Conservation (phyloP, 139 green algal species). For the Micromonas commoda region DNA sequence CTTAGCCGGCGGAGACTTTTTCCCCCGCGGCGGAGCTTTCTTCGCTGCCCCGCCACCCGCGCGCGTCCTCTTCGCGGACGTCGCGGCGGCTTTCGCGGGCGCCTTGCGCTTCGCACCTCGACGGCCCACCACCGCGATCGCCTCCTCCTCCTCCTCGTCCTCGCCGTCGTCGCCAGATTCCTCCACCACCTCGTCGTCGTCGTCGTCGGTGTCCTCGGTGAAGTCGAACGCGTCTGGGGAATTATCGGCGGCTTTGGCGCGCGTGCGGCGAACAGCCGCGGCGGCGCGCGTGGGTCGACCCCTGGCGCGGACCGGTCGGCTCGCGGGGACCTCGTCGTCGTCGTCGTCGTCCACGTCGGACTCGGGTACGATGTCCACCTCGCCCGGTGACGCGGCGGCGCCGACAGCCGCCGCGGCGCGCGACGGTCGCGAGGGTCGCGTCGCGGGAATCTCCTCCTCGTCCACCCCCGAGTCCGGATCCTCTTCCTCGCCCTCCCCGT, state of each 20-base stretch:
- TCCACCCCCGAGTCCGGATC: background rate
- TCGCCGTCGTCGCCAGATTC: constrained; percentile 6
- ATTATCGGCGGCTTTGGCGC: background rate
- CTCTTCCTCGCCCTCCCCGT: background rate
- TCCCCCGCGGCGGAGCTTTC: background rate
- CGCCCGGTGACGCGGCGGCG: background rate
- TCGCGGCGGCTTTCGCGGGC: background rate
- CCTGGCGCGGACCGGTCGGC: background rate
- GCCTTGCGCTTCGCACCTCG: background rate
- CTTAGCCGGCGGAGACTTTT: background rate
- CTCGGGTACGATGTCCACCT: background rate
- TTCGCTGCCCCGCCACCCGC: too few species aligned
- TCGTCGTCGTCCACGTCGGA: background rate
- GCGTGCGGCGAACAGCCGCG: background rate
- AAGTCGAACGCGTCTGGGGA: background rate
- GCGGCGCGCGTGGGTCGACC: background rate
- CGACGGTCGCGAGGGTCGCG: background rate
- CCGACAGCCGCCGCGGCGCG: background rate
- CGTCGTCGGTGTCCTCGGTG: background rate
- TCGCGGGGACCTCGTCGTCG: background rate
- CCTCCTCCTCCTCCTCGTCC: too few species aligned
- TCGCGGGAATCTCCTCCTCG: background rate
- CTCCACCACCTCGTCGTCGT: constrained; percentile 8
- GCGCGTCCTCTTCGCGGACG: background rate
- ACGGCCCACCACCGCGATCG: background rate